Evolutionary conservation across 768 basidiomycete genomes (phyloP), one percentile per base, ranked within the genome.

Genomic region (Boletales sp.): DNA sequence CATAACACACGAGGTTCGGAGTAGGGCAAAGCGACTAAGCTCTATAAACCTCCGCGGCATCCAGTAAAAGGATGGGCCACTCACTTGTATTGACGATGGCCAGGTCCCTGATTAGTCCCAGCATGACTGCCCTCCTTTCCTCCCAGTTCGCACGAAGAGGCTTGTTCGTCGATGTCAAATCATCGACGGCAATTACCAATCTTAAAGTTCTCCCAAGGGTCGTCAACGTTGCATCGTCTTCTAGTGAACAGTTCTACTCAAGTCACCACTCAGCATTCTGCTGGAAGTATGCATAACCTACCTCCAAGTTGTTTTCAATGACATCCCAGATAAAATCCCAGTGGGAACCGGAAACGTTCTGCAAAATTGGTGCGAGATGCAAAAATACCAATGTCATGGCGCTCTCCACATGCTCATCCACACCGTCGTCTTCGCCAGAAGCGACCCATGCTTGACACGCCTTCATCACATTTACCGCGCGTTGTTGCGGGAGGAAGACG

Each of bases 261-360:
- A 40, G 8, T 62, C 38, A 55, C 7, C 31, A n/a, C n/a, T 32
- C 5, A 9, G 1, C 17, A 44, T 24, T 30, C 29, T 13, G 15
- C 21, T 8, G 2, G 44, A 21, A 24, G 15, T 7, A 48, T 32
- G 27, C 7, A 14, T 21, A 14, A 59, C 77, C 39, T 48, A 92
- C 92, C 79, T 97, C 94, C 3, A 98, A 73, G 59, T 89, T 90
- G 51, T 76, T 87, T 66, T 95, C 94, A 12, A 95, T 62, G 14
- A 97, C 67, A 62, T 97, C 94, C 64, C 90, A 94, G 5, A 94
- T 82, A 31, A 94, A 79, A 43, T 91, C 88, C 97, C 97, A 99
- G 67, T 98, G 97, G 1, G 78, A 72, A 0, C 95, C 97, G 13
- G 82, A 74, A 2, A 95, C 76, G 61, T 83, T 88, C 68, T 97